phyloP scores from a whole-genome alignment of 2,329 filamentous ascomycete species.

The Zasmidium angulare region DNA sequence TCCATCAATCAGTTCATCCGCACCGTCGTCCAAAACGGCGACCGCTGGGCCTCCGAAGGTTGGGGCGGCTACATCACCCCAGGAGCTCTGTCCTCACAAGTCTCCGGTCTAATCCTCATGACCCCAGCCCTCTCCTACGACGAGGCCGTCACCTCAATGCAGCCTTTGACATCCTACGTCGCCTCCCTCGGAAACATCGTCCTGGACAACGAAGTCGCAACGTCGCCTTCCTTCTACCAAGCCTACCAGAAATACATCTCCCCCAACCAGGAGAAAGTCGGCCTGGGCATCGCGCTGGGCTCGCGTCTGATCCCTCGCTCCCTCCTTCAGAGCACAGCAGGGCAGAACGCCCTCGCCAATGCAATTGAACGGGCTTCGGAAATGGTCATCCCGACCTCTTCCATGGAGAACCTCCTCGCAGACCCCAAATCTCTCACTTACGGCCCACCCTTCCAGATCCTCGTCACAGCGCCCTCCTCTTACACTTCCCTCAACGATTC shows the following conservation, averaged over 20 bases:
- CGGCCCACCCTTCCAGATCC: constrained; percentile 16
- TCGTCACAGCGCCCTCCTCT: constrained; percentile 5
- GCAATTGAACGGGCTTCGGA: background rate
- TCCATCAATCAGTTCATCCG: constrained; percentile 8
- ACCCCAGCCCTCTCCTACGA: background rate
- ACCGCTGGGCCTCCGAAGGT: background rate
- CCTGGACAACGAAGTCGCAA: background rate
- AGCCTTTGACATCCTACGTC: background rate
- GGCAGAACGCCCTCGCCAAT: constrained; percentile 10
- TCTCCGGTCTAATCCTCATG: background rate
- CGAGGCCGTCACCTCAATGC: background rate
- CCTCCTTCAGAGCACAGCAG: constrained; percentile 5
- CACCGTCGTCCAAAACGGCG: constrained; percentile 1
- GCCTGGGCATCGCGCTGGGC: constrained; percentile 15
- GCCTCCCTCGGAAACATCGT: background rate
- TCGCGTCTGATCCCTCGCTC: constrained; percentile 17
- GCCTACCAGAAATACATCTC: constrained; percentile 17
- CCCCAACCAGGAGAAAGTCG: constrained; percentile 22
- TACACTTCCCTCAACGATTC: constrained; percentile 2
- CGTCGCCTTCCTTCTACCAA: background rate
- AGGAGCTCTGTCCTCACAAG: background rate
- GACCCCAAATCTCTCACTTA: constrained; percentile 12
- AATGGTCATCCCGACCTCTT: constrained; percentile 1
- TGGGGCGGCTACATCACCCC: constrained; percentile 4
- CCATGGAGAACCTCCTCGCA: background rate